Evolutionary conservation across 306 rosid species (phyloP), one percentile per base, ranked within the genome.

Genomic region (Dalbergia oliveri): DNA sequence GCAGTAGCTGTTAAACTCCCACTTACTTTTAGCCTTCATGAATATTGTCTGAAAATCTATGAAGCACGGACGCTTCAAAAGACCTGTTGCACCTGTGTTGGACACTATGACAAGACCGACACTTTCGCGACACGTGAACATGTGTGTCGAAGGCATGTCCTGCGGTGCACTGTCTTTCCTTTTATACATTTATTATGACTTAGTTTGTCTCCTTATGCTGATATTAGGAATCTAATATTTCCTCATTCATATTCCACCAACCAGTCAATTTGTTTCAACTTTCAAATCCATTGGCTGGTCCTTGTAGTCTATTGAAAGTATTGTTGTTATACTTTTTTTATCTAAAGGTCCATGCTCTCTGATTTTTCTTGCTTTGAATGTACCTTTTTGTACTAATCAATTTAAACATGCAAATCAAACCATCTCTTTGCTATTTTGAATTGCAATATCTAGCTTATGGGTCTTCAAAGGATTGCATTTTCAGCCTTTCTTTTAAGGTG

Each of bases 221-320:
- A 64, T 56, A 51, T 45, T 51, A 44, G 50, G 71, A 26, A 34
- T 74, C 63, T 18, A 44, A 44, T 66, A 57, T 56, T 57, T 11
- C 79, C 8, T 69, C 60, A 15, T 72, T 58, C 68, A n/a, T 73
- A 45, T 74, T 49, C 43, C 31, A 9, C 59, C 23, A 60, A 35
- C 47, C 0, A 33, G 4, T 41, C 59, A 63, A 50, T 65, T 33
- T 66, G 19, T 57, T 63, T 37, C 66, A 18, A 47, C 53, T 34
- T 34, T 16, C 2, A n/a, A 12, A n/a, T 35, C 66, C 51, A 26
- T 73, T 49, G 51, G 14, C 53, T 7, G n/a, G 77, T 47, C 79
- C 54, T 57, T 78, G 41, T 57, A 26, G 54, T 57, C 19, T 39
- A 18, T 61, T 49, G 8, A 61, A 34, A n/a, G 12, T 65, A 59